phyloP scores from a whole-genome alignment of 208 protist species.

The Jaenimonas drosophilae region DNA sequence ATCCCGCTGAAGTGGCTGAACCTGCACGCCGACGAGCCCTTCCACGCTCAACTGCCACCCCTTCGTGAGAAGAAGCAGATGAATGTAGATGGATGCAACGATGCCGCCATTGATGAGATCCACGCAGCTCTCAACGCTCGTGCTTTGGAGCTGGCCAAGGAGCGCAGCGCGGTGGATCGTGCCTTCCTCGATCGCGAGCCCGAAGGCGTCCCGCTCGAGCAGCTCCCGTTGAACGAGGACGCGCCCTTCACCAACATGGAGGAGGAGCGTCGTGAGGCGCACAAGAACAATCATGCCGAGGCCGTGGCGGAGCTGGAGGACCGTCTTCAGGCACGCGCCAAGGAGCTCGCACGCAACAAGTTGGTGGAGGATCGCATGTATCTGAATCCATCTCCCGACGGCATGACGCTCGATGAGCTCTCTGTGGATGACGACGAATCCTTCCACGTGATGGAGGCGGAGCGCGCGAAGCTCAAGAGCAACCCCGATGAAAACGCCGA shows the following conservation, averaged over 20 bases:
- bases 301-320: slow-evolving; percentile 30
- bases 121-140: slow-evolving; percentile 52
- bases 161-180: slow-evolving; percentile 38
- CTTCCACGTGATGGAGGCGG: slow-evolving; percentile 57
- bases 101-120: slow-evolving; percentile 22
- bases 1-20: slow-evolving; percentile 43
- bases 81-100: slow-evolving; percentile 13
- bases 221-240: slow-evolving; percentile 54
- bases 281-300: slow-evolving; percentile 42
- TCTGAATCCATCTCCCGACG: slow-evolving; percentile 15
- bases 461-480: slow-evolving; percentile 67
- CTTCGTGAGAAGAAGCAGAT: slow-evolving; percentile 47
- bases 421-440: slow-evolving; percentile 48
- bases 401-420: slow-evolving; percentile 39
- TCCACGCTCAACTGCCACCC: slow-evolving; percentile 24
- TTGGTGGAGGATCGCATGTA: slow-evolving; percentile 24
- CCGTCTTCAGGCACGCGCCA: slow-evolving; percentile 37
- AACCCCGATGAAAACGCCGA: slow-evolving; percentile 19
- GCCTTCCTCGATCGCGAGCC: slow-evolving; percentile 42
- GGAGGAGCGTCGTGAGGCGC: slow-evolving; percentile 44
- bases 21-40: slow-evolving; percentile 42
- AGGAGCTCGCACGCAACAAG: slow-evolving; percentile 54
- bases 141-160: slow-evolving; percentile 45
- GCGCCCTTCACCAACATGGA: slow-evolving; percentile 44
- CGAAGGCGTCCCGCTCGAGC: slow-evolving; percentile 44